Conservation (phyloP, 441 rosid genomes). For the Theobroma grandiflorum region DNA sequence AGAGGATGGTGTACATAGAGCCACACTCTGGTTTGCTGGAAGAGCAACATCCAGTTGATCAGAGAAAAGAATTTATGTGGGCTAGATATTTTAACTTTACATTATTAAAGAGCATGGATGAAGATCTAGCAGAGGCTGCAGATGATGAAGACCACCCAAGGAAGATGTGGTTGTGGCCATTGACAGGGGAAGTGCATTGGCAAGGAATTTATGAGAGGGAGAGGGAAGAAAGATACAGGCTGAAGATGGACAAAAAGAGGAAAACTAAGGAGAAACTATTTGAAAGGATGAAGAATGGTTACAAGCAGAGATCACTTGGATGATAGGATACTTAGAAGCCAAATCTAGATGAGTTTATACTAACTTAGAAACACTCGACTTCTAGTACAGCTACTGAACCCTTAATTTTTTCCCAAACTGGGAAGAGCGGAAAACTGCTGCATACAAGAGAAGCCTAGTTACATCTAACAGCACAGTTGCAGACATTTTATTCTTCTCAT, state of each 20-base stretch:
- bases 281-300: slow-evolving; percentile 76
- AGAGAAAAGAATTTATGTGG: slow-evolving; percentile 77
- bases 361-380: slow-evolving; percentile 14
- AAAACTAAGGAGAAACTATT: slow-evolving; percentile 77
- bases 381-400: slow-evolving; percentile 18
- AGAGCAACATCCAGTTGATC: slow-evolving; percentile 81
- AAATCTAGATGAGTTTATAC: not conserved
- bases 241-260: slow-evolving; percentile 98
- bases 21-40: slow-evolving; percentile 68
- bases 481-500: slow-evolving; percentile 21
- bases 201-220: slow-evolving; percentile 96
- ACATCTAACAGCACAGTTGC: slow-evolving; percentile 23
- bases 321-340: slow-evolving; percentile 39
- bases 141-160: slow-evolving; percentile 85
- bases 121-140: slow-evolving; percentile 98
- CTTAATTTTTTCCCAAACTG: not conserved
- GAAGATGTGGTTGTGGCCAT: slow-evolving; percentile 92
- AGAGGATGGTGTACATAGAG: slow-evolving; percentile 90
- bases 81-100: slow-evolving; percentile 79
- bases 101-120: slow-evolving; percentile 92
- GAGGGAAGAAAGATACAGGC: slow-evolving; percentile 89
- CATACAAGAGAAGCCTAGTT: slow-evolving; percentile 23
- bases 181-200: slow-evolving; percentile 98
- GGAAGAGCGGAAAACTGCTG: slow-evolving; percentile 16
- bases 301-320: slow-evolving; percentile 86